These are phyloP conservation scores for Acacia confusa DNA, from an alignment of 306 rosid species.

Conservation along the genomic window DNA sequence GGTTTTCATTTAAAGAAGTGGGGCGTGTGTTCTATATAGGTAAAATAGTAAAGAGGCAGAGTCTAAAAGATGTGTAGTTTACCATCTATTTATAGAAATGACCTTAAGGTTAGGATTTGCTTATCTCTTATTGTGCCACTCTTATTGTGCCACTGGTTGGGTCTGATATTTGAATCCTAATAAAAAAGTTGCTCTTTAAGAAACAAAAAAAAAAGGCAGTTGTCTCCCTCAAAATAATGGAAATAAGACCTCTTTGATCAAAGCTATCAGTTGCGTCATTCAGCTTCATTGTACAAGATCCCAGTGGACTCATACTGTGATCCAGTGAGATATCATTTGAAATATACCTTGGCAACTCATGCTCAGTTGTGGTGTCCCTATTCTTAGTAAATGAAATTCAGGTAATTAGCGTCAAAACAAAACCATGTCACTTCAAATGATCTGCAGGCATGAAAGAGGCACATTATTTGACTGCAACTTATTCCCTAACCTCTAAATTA, in stretches of 20 bases:
- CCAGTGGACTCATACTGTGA: constrained; percentile 98
- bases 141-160: too few relatives aligned
- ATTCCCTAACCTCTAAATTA: too few relatives aligned
- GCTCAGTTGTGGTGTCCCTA: constrained; percentile 86
- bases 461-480: too few relatives aligned
- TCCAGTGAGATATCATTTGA: constrained; percentile 90
- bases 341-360: constrained; percentile 85
- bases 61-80: too few relatives aligned
- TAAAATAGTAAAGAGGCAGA: too few relatives aligned
- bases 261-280: constrained; percentile 74
- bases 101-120: too few relatives aligned
- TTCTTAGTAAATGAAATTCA: constrained; percentile 28
- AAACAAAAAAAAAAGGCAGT: constrained; percentile 35
- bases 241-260: constrained; percentile 20
- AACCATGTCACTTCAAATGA: constrained; percentile 25
- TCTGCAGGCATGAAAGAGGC: not conserved
- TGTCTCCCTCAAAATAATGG: constrained; percentile 19
- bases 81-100: too few relatives aligned
- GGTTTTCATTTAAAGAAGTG: too few relatives aligned
- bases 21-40: too few relatives aligned
- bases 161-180: too few relatives aligned
- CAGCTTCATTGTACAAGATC: constrained; percentile 96
- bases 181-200: constrained; percentile 33
- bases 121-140: too few relatives aligned
- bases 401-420: constrained; percentile 13